These are phyloP conservation scores for Arthrobotrys sinensis DNA, from an alignment of 2,329 filamentous ascomycete species.

Conservation along the genomic window DNA sequence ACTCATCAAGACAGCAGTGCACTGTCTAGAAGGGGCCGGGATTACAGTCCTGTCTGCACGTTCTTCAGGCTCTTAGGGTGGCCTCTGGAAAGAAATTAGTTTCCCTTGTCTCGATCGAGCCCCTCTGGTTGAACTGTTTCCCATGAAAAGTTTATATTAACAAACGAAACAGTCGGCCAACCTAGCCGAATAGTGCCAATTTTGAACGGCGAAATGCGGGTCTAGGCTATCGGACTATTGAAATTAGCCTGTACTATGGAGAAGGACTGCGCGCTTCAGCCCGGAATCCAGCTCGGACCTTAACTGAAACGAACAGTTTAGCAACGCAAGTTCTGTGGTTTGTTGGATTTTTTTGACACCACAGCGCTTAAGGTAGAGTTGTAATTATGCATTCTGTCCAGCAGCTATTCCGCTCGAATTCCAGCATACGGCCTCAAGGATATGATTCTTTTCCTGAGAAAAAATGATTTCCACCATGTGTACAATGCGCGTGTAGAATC, in stretches of 20 bases:
- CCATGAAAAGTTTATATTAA: slow-evolving; percentile 5
- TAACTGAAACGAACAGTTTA: neutral
- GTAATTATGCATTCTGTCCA: no score
- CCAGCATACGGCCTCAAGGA: neutral
- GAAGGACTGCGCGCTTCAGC: no score
- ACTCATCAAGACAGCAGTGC: neutral
- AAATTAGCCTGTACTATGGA: slow-evolving; percentile 10
- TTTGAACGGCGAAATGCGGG: slow-evolving; percentile 23
- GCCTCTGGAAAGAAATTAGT: neutral
- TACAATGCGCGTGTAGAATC: neutral
- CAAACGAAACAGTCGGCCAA: slow-evolving; percentile 1
- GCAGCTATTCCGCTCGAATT: slow-evolving; percentile 2
- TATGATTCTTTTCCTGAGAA: neutral
- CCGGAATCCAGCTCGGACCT: neutral
- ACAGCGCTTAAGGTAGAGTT: neutral
- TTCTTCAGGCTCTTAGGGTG: neutral
- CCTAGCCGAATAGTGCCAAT: slow-evolving; percentile 13
- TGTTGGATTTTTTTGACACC: slow-evolving; percentile 2
- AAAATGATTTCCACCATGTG: neutral
- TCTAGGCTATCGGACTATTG: slow-evolving; percentile 4
- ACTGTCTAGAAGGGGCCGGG: neutral
- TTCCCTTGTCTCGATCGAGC: neutral
- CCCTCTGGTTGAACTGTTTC: neutral
- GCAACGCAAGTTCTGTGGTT: neutral
- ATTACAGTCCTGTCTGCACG: neutral